These are phyloP conservation scores for Dothideomycetes sp. DNA, from an alignment of 2,329 filamentous ascomycete species.

Conservation along the genomic window DNA sequence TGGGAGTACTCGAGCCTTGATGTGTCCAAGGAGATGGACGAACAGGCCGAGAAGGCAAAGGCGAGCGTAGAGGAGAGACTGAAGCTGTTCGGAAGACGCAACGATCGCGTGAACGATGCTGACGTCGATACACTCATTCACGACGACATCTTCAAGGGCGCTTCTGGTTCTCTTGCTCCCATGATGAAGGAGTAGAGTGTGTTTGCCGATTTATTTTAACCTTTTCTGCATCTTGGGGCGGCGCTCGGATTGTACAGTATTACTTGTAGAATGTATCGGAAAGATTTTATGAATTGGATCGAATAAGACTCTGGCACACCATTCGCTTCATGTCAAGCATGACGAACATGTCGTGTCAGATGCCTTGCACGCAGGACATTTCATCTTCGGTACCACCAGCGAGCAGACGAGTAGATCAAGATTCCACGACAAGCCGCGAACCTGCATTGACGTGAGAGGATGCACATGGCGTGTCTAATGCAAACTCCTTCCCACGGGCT, in stretches of 20 bases:
- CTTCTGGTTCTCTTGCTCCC: conserved; percentile 21
- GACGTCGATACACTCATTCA: conserved; percentile 16
- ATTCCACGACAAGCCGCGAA: too few species aligned
- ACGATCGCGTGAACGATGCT: conserved; percentile 18
- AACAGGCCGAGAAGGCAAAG: conserved; percentile 24
- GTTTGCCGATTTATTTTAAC: not conserved
- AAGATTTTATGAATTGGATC: too few species aligned
- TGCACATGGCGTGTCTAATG: too few species aligned
- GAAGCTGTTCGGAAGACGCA: conserved; percentile 22
- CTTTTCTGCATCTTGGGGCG: not conserved
- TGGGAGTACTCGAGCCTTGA: conserved; percentile 66
- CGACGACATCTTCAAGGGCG: conserved; percentile 25
- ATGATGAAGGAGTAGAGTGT: conserved; percentile 17
- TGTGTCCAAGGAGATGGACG: conserved; percentile 26
- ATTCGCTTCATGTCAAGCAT: too few species aligned
- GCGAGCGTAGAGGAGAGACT: conserved; percentile 22
- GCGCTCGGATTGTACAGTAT: conserved; percentile 8
- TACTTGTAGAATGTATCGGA: too few species aligned
- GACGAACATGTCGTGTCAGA: too few species aligned
- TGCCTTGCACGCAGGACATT: too few species aligned
- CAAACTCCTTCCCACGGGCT: too few species aligned
- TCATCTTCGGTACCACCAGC: too few species aligned
- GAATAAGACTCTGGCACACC: too few species aligned
- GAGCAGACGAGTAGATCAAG: too few species aligned
- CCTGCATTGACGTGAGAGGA: too few species aligned